These are phyloP conservation scores for Trebouxiophyceae sp. DNA, from an alignment of 163 green algal species.

Conservation along the genomic window DNA sequence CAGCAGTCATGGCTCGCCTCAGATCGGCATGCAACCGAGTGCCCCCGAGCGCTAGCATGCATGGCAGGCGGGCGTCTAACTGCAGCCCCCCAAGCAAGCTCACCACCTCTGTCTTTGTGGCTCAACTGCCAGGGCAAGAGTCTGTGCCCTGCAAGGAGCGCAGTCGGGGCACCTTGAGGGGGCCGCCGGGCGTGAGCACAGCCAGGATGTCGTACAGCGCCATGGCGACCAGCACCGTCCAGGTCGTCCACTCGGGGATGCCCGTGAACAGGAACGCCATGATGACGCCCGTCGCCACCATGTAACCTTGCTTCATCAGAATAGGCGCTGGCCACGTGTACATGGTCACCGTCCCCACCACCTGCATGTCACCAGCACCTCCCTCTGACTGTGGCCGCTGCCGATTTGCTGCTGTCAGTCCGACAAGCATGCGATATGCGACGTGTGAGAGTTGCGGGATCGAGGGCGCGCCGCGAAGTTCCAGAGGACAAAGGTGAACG, in stretches of 20 bases:
- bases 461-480: conserved; percentile 92
- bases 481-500: conserved; percentile 73
- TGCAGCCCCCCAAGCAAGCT: no score
- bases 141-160: no score
- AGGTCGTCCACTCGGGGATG: conserved; percentile 95
- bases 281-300: conserved; percentile 64
- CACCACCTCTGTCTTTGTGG: no score
- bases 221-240: conserved; percentile 89
- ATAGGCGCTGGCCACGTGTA: conserved; percentile 85
- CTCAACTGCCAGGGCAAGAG: no score
- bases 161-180: conserved; percentile 68
- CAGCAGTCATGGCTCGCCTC: no score
- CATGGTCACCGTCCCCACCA: conserved; percentile 72
- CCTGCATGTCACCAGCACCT: no score
- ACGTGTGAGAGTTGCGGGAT: no score
- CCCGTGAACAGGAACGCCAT: conserved; percentile 93
- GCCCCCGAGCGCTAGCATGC: no score
- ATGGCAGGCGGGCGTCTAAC: no score
- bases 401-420: background rate
- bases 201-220: conserved; percentile 90
- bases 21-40: no score
- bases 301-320: conserved; percentile 82
- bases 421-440: background rate
- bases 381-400: no score
- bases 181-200: conserved; percentile 79